phyloP scores from a whole-genome alignment of 306 rosid species.

The Cicer chorassanicum region DNA sequence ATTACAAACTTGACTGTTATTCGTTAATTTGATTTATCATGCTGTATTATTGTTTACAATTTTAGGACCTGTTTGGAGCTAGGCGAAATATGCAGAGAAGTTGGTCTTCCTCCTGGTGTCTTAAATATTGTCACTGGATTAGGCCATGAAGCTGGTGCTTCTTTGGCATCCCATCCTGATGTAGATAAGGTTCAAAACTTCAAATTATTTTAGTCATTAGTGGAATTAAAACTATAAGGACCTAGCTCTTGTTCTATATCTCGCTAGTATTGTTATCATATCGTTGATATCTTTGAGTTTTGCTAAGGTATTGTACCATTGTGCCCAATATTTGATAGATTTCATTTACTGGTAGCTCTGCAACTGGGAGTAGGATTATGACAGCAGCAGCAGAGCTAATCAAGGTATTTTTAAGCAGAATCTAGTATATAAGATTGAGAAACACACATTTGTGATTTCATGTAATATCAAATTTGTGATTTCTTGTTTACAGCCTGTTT shows the following conservation, averaged over 20 bases:
- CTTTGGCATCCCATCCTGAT: constrained; percentile 87
- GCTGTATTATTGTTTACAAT: constrained; percentile 33
- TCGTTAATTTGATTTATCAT: constrained; percentile 20
- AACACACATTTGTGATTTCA: not conserved
- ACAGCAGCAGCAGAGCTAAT: constrained; percentile 78
- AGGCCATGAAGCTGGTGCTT: constrained; percentile 97
- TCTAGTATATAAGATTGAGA: not conserved
- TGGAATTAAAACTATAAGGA: constrained; percentile 18
- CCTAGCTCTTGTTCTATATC: constrained; percentile 18
- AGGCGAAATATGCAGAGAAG: constrained; percentile 73
- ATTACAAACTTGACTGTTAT: constrained; percentile 27
- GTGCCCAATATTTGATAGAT: constrained; percentile 58
- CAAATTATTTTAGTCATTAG: not conserved
- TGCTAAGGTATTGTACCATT: constrained; percentile 18
- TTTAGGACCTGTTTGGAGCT: constrained; percentile 91
- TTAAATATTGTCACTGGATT: constrained; percentile 85
- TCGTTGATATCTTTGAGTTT: constrained; percentile 39
- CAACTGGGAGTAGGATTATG: constrained; percentile 93
- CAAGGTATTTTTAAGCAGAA: constrained; percentile 61
- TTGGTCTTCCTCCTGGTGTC: constrained; percentile 87
- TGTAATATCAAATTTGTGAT: constrained; percentile 38
- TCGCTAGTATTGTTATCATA: not conserved
- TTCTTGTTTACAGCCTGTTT: constrained; percentile 77
- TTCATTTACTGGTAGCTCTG: constrained; percentile 92
- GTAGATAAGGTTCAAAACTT: constrained; percentile 76